Evolutionary conservation across 257 asterid genomes (phyloP), one percentile per base, ranked within the genome.

Genomic region (Thymus mandschuricus): DNA sequence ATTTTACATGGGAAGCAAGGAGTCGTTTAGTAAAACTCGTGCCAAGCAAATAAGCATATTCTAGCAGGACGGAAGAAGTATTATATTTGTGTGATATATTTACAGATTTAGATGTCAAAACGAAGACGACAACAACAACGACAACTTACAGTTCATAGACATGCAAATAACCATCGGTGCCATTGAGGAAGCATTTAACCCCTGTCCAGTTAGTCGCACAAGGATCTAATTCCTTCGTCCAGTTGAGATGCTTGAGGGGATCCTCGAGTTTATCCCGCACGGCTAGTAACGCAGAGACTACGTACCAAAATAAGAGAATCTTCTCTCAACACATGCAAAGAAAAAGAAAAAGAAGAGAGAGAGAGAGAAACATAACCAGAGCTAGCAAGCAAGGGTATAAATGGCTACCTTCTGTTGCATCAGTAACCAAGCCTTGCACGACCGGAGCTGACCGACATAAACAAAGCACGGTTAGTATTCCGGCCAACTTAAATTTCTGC

Each of bases 191-290:
- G 73, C 83, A 83, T 40, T 10, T 67, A 65, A 83, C 75, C 49
- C 87, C 85, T 8, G 56, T 75, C 85, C 87, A 83, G 3, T 80
- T 64, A 1, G 81, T 30, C 48, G 60, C n/a, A 49, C 87, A 83
- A 11, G 87, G 87, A 54, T 83, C 87, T 3, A 2, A 3, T 70
- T 63, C 77, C 79, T 68, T 64, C 5, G 66, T 75, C 87, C 87
- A 83, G 1, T 80, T 75, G 21, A 83, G 87, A 52, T 54, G 15
- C 59, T 75, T 75, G 49, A 1, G 10, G 10, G 85, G 85, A 68
- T 80, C 87, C 35, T 68, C 68, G 30, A 83, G 77, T 2, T 50
- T 55, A n/a, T 64, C 56, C 6, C 78, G 78, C 35, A 83, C 80
- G 44, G 80, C 87, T 69, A 72, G 72, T 33, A 80, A 80, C 5